Evolutionary conservation across 2,329 filamentous ascomycete species (phyloP).

Genomic region (Hymenoscyphus fraxineus): DNA sequence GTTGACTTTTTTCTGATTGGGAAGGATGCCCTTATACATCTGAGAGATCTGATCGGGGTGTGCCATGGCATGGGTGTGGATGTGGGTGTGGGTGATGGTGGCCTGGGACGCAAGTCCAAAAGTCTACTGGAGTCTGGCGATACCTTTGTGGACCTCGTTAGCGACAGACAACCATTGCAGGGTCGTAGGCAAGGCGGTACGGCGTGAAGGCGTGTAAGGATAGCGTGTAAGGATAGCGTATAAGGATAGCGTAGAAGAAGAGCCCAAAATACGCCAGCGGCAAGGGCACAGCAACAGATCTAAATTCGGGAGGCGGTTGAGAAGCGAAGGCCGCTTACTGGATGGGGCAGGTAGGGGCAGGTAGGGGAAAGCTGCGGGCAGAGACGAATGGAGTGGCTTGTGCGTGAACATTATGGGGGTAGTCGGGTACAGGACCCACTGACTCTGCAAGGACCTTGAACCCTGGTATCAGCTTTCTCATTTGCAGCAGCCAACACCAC

Average conservation of each 20-base stretch:
- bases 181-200: conserved; percentile 3
- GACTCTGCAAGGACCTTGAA: neutral
- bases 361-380: neutral
- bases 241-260: neutral
- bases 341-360: neutral
- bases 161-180: neutral
- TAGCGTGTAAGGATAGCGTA: conserved; percentile 1
- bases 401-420: neutral
- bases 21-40: conserved; percentile 25
- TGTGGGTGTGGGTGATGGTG: conserved; percentile 5
- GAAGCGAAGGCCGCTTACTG: conserved; percentile 2
- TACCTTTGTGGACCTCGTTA: neutral
- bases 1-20: conserved; percentile 13
- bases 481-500: conserved; percentile 1
- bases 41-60: neutral
- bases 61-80: conserved; percentile 1
- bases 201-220: neutral
- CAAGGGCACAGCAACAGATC: neutral
- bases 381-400: neutral
- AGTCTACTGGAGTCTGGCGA: conserved; percentile 14
- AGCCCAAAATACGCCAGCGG: conserved; percentile 5
- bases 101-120: conserved; percentile 4
- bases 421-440: neutral
- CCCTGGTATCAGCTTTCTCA: neutral
- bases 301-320: conserved; percentile 3